phyloP scores from a whole-genome alignment of 371 early-diverging fungal genomes.

The Mucor racemosus region DNA sequence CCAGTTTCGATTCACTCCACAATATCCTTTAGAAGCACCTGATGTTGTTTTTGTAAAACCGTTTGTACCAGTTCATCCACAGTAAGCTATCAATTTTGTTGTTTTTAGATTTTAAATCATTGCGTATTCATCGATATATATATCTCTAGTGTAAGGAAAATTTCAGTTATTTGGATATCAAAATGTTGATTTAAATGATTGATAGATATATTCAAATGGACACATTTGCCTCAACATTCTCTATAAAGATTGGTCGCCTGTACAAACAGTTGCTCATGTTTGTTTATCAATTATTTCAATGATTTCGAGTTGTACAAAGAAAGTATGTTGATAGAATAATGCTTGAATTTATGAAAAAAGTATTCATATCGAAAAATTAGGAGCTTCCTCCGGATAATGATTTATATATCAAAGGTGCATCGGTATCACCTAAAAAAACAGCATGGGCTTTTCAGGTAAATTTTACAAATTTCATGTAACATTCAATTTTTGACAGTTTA shows the following conservation, averaged over 20 bases:
- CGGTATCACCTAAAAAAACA: constrained; percentile 82
- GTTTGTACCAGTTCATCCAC: constrained; percentile 83
- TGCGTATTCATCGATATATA: background rate
- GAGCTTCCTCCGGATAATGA: constrained; percentile 80
- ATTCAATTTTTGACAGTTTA: background rate
- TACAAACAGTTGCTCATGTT: constrained; percentile 92
- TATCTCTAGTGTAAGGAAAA: background rate
- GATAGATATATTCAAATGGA: constrained; percentile 87
- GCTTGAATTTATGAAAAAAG: background rate
- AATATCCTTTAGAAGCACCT: constrained; percentile 88
- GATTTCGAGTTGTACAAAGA: constrained; percentile 85
- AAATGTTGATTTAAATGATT: background rate
- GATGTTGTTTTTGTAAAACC: constrained; percentile 77
- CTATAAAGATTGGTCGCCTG: constrained; percentile 96
- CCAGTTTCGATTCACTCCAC: constrained; percentile 80
- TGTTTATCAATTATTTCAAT: constrained; percentile 93
- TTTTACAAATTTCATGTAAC: background rate
- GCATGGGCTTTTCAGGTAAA: constrained; percentile 81
- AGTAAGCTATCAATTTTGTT: constrained; percentile 53
- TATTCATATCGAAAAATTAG: constrained; percentile 30
- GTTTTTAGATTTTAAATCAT: background rate
- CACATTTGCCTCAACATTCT: constrained; percentile 96
- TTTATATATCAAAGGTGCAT: constrained; percentile 69
- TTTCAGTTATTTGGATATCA: background rate
- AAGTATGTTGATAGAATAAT: constrained; percentile 46